Evolutionary conservation across 768 basidiomycete species (phyloP).

Genomic region (Leccinum arenicola): DNA sequence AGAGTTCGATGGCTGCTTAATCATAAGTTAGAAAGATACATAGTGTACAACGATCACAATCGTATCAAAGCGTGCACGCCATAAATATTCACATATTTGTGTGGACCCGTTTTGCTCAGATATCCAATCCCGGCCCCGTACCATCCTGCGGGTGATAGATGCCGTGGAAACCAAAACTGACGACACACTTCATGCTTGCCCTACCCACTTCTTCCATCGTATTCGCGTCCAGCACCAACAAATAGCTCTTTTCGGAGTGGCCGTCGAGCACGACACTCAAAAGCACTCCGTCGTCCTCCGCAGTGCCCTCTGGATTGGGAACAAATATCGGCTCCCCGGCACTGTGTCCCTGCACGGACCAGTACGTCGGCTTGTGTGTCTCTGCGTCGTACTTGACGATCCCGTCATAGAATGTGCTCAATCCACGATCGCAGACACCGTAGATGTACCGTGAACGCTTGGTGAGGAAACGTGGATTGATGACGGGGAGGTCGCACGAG

Average conservation of each 20-base stretch:
- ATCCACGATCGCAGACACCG: slow-evolving; percentile 25
- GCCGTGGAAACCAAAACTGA: slow-evolving; percentile 39
- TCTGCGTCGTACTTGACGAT: slow-evolving; percentile 36
- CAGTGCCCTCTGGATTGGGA: slow-evolving; percentile 23
- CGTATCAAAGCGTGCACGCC: background rate
- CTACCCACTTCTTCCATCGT: slow-evolving; percentile 36
- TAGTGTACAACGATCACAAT: slow-evolving; percentile 3
- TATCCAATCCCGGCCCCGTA: slow-evolving; percentile 18
- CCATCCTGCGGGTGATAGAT: slow-evolving; percentile 13
- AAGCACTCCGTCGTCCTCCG: slow-evolving; percentile 38
- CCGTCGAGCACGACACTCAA: slow-evolving; percentile 38
- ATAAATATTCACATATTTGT: background rate
- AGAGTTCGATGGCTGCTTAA: background rate
- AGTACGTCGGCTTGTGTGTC: slow-evolving; percentile 21
- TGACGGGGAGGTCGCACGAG: slow-evolving; percentile 36
- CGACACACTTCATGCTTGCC: slow-evolving; percentile 32
- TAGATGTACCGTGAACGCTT: slow-evolving; percentile 34
- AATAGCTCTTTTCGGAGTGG: slow-evolving; percentile 28
- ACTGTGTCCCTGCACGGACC: slow-evolving; percentile 29
- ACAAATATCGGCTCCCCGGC: slow-evolving; percentile 40
- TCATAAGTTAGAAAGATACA: background rate
- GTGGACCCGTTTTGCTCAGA: slow-evolving; percentile 8
- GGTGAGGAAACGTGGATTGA: slow-evolving; percentile 32
- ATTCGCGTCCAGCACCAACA: slow-evolving; percentile 37
- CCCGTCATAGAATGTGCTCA: slow-evolving; percentile 34